Percentiles rank a stretch among this genome's conserved stretches.
Conservation (phyloP, 805 yeast species). For the Cyberlindnera euphorbiiphila region DNA sequence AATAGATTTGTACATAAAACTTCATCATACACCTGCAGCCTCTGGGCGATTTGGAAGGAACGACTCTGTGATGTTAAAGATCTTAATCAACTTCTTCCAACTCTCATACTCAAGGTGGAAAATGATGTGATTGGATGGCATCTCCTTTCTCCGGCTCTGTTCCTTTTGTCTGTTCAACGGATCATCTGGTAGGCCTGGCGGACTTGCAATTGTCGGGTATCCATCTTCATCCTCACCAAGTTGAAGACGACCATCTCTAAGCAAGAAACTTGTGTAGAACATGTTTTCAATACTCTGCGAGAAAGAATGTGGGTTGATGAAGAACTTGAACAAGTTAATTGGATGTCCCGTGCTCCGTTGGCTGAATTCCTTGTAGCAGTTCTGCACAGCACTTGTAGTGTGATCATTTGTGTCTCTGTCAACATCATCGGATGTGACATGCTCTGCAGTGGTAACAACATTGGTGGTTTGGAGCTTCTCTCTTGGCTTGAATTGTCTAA, state of each 20-base stretch:
- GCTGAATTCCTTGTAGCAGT: conserved; percentile 42
- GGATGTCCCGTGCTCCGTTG: conserved; percentile 32
- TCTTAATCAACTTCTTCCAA: conserved; percentile 57
- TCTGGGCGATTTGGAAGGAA: conserved; percentile 37
- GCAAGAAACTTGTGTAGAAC: conserved; percentile 76
- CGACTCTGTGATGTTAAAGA: conserved; percentile 51
- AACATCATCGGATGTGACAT: conserved; percentile 49
- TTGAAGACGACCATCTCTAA: conserved; percentile 64
- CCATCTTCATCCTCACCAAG: conserved; percentile 51
- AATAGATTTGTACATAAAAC: conserved; percentile 1
- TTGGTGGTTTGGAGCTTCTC: conserved; percentile 41
- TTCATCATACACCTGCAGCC: background rate
- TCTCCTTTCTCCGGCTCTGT: conserved; percentile 26
- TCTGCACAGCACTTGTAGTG: conserved; percentile 61
- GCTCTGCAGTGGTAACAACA: conserved; percentile 48
- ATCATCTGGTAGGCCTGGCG: conserved; percentile 29
- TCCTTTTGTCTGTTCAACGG: conserved; percentile 25
- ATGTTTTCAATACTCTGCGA: conserved; percentile 79
- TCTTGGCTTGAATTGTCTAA: conserved; percentile 32
- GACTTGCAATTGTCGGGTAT: conserved; percentile 37
- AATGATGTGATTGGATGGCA: conserved; percentile 56
- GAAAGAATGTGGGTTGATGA: conserved; percentile 74
- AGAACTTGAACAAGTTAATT: conserved; percentile 59
- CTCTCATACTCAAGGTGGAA: conserved; percentile 64
- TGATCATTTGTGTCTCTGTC: conserved; percentile 48